Evolutionary conservation across 768 basidiomycete genomes (phyloP), one percentile per base, ranked within the genome.

Genomic region (Kwoniella newhampshirensis): DNA sequence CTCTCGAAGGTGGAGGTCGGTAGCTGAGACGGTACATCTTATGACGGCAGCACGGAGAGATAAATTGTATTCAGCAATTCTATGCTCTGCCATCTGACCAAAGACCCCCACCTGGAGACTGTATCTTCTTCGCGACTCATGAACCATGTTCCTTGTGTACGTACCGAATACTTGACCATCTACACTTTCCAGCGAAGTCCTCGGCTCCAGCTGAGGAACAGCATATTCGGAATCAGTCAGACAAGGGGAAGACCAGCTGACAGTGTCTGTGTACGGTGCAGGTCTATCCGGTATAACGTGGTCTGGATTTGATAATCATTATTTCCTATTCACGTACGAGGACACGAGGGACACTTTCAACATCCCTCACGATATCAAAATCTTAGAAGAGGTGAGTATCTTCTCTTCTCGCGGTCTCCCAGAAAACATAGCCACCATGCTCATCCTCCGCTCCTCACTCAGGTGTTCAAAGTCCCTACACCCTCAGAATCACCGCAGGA

Each of bases 71-170:
- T 28, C 62, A 68, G 44, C 54, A 68, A 30, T 71, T 68, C 51
- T 71, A 60, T 41, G 39, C 41, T 11, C 4, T 68, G 12, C 61
- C 62, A 7, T 12, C 32, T 13, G 58, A 44, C 3, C 4, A 25
- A 1, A 42, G 69, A 17, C 71, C 71, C 2, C 30, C 36, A 4
- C 48, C 65, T 1, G 60, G 60, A 50, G 63, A 67, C 44, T 67
- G 64, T 50, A 41, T 73, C 51, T 73, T 73, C 53, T 65, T 65
- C 50, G 59, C 67, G 1, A 71, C 71, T 4, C 71, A 73, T 51
- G 71, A 73, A 49, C 71, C 71, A 11, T 73, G 71, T 54, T 63
- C 61, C 0, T 55, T 71, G 13, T 73, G 69, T 68, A 25, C 32
- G 67, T 64, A 1, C 21, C 32, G 36, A 3, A 13, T 12, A 17